These are phyloP conservation scores for Mytilinidion resinicola DNA, from an alignment of 495 filamentous ascomycete species.

Conservation along the genomic window DNA sequence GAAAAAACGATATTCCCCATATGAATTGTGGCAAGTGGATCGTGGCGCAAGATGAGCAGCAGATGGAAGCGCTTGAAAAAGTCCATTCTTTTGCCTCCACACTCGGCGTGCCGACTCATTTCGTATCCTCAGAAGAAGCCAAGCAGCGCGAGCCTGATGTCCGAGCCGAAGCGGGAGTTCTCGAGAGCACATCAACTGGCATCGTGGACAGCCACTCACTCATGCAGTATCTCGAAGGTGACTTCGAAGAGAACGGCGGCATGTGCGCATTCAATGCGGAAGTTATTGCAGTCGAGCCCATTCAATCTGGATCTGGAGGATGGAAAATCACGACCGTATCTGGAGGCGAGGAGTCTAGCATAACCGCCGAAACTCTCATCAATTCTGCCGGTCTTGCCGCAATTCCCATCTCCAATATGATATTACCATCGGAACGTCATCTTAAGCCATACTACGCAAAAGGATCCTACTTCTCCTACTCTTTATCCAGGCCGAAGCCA, in stretches of 20 bases:
- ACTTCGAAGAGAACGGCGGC: constrained; percentile 72
- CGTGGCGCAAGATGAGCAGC: constrained; percentile 69
- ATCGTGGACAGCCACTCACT: constrained; percentile 83
- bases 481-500: constrained; percentile 56
- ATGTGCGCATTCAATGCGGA: constrained; percentile 58
- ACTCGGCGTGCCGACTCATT: constrained; percentile 67
- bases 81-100: constrained; percentile 60
- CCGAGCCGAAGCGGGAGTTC: constrained; percentile 58
- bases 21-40: constrained; percentile 86
- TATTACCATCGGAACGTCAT: constrained; percentile 57
- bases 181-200: constrained; percentile 78
- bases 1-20: constrained; percentile 58
- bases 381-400: constrained; percentile 83
- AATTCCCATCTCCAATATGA: constrained; percentile 70
- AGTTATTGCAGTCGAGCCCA: constrained; percentile 54
- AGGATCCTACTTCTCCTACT: constrained; percentile 90
- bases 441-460: constrained; percentile 74
- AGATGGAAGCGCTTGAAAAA: constrained; percentile 58
- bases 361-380: constrained; percentile 69
- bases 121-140: constrained; percentile 58
- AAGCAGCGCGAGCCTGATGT: constrained; percentile 64
- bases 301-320: constrained; percentile 43
- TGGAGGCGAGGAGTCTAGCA: constrained; percentile 41
- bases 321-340: constrained; percentile 50
- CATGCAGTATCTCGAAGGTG: constrained; percentile 72